Base-by-base conservation (phyloP, 169 alveolate species). In the Plasmodium billcollinsi region DNA sequence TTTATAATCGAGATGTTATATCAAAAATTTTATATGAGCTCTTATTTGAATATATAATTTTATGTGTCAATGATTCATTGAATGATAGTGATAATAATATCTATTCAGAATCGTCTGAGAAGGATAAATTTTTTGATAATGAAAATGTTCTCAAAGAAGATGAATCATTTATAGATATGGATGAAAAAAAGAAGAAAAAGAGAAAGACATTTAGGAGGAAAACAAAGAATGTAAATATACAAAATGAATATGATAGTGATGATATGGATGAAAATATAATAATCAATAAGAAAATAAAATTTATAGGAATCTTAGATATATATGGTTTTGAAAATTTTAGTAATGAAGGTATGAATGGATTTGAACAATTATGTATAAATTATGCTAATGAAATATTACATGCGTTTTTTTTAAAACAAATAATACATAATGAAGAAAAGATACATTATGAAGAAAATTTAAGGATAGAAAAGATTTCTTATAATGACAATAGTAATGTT, bases 281-380 rank as follows among this genome's bases (percentile, higher is more conserved):
- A 18, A 59, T 39, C 4, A 69, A 69, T 69, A 15, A 45, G 8
- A 61, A 54, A 24, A 72, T 26, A 62, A 72, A 89, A 71, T 93
- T 78, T 49, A 95, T 96, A 56, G 97, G 97, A 26, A 88, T 95
- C 26, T 72, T 95, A 66, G 98, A 96, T 88, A 95, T 96, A 33
- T 96, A 95, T 76, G 98, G 98, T 21, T 96, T 96, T 83, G 98
- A 96, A 63, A 96, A 96, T 59, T 93, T 96, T 66, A 93, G 83
- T 20, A 70, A 91, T n/a, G 94, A 95, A 70, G 88, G 92, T 24
- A 73, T 58, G 33, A 95, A 95, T 29, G 94, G 98, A 9, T 94
- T 96, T 75, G 98, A 97, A 88, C 98, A 97, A 93, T 89, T 97
- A 43, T 95, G 97, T 76, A 97, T 97, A 66, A 97, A 97, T 93